These are phyloP conservation scores for Nectriaceae sp. DNA, from an alignment of 2,329 filamentous ascomycete species.

Conservation along the genomic window DNA sequence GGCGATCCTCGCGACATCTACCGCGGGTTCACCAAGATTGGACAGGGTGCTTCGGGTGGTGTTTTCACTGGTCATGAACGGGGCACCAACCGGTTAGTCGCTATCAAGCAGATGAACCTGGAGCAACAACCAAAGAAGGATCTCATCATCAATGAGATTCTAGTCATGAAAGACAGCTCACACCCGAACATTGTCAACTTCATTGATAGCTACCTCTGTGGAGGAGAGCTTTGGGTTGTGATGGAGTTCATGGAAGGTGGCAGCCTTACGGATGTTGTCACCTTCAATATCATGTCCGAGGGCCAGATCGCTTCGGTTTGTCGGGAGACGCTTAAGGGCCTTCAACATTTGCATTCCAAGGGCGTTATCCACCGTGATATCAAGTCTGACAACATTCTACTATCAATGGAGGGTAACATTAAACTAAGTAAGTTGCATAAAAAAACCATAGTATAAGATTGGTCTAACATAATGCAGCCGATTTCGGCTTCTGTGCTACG, in stretches of 20 bases:
- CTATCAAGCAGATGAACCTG: constrained; percentile 99
- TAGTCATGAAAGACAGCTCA: constrained; percentile 98
- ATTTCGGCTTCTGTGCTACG: constrained; percentile 98
- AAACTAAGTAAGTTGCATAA: constrained; percentile 76
- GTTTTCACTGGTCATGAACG: constrained; percentile 91
- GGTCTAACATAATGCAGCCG: constrained; percentile 61
- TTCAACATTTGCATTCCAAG: constrained; percentile 96
- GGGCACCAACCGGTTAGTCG: constrained; percentile 82
- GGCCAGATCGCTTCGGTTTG: constrained; percentile 96
- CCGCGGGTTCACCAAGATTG: constrained; percentile 88
- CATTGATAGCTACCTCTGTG: constrained; percentile 91
- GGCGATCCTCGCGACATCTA: constrained; percentile 90
- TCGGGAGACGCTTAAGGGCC: constrained; percentile 84
- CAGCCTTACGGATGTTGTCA: constrained; percentile 96
- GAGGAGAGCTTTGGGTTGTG: constrained; percentile 93
- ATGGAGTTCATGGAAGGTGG: constrained; percentile 99
- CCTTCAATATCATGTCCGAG: constrained; percentile 99
- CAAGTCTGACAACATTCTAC: constrained; percentile 96
- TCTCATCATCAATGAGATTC: constrained; percentile 96
- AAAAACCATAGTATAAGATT: neutral
- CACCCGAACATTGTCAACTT: constrained; percentile 99
- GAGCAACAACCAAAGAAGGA: constrained; percentile 99
- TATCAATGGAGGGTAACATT: constrained; percentile 93
- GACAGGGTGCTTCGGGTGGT: constrained; percentile 93
- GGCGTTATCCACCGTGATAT: constrained; percentile 98